Evolutionary conservation across 2,329 filamentous ascomycete genomes (phyloP), one percentile per base, ranked within the genome.

Genomic region (Fusarium sp.): DNA sequence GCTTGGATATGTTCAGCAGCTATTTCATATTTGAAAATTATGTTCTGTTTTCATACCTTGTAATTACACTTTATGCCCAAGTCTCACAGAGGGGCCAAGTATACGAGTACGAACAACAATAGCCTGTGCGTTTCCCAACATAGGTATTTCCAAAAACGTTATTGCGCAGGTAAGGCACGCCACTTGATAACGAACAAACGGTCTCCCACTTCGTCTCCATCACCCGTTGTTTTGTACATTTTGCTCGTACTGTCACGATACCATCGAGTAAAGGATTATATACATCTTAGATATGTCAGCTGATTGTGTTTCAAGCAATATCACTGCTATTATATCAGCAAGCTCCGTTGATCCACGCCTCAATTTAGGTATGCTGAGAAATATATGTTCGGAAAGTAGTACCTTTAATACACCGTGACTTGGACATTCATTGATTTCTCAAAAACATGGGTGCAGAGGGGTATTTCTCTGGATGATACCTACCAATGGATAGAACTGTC

Each of bases 131-230:
- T 63, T 56, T 45, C 34, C 22, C 25, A 18, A 27, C 24, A 24
- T n/a, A 37, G 34, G 34, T 27, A 51, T 49, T 62, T 61, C 41
- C 30, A 45, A 45, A 56, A 13, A 9, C 40, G 59, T 57, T 58
- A 6, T 69, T 58, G 40, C 32, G 67, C 51, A 30, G 56, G 58
- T 25, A 70, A 22, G 34, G 48, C 30, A 37, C 61, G 47, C 69
- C 59, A 67, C 32, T 55, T 61, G 20, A 44, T 55, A 49, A 70
- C 53, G 34, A 67, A 48, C 34, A 56, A 52, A 10, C 61, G 57
- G 34, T 45, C 56, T 27, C 57, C 22, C 25, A 14, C 13, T 44
- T 52, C 6, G 22, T 20, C 12, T 20, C 12, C 22, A 20, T 27
- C 11, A 24, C 22, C 32, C 18, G 11, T 20, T 24, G 6, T 12